A percentile compares a stretch with the other conserved stretches of the same genome.
Conservation (phyloP, 2,329 filamentous ascomycete genomes). For the Dothistroma pini region DNA sequence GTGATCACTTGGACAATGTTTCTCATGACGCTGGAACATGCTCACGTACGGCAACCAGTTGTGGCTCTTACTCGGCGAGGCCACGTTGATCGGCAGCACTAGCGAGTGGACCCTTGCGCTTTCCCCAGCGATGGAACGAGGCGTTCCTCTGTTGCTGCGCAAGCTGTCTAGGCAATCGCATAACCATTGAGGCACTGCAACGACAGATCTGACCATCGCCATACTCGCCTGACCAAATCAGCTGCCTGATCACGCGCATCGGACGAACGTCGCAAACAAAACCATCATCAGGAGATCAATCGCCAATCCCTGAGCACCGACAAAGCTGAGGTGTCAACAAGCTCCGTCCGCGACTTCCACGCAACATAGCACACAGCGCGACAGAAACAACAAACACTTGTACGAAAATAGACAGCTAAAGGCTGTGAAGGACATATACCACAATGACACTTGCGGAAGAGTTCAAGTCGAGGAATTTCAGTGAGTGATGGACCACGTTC, state of each 20-base stretch:
- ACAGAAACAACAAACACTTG: neutral
- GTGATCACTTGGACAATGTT: too few species aligned
- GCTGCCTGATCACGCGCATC: neutral
- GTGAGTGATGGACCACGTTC: slow-evolving; percentile 2
- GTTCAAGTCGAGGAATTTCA: slow-evolving; percentile 14
- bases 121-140: neutral
- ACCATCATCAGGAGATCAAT: neutral
- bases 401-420: neutral
- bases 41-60: neutral
- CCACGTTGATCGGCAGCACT: neutral
- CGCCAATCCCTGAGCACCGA: neutral
- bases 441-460: slow-evolving; percentile 12
- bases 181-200: neutral
- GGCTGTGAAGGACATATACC: neutral
- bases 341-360: slow-evolving; percentile 2
- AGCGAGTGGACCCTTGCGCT: neutral
- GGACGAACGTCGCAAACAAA: neutral
- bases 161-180: slow-evolving; percentile 1
- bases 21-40: neutral
- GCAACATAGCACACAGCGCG: neutral
- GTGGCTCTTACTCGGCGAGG: neutral
- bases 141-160: neutral
- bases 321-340: slow-evolving; percentile 10
- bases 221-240: neutral
- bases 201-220: neutral